Conservation (phyloP, 352 stramenopile genomes). For the Globisporangium orthogonon region DNA sequence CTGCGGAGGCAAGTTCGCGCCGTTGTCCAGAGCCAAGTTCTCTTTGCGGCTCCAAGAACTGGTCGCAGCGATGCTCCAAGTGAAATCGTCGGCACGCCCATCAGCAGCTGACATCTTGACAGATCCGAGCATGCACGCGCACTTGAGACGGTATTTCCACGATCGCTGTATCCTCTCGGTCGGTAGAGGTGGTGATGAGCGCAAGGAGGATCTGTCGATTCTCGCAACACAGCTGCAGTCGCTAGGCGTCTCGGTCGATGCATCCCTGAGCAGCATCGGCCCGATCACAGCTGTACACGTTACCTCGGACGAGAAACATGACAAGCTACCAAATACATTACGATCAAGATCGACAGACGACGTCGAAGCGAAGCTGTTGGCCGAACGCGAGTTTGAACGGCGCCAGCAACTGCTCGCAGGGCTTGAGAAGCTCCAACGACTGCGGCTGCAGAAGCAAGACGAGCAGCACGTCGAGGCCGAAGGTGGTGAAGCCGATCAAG, state of each 20-base stretch:
- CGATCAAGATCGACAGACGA: neutral
- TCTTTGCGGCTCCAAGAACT: conserved; percentile 26
- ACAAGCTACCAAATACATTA: neutral
- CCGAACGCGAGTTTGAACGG: conserved; percentile 26
- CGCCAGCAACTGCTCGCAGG: conserved; percentile 35
- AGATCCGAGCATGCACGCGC: conserved; percentile 17
- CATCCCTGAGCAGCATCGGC: neutral
- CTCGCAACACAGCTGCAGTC: conserved; percentile 21
- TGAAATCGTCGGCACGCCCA: conserved; percentile 24
- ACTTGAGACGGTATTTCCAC: conserved; percentile 29
- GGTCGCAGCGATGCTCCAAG: conserved; percentile 30
- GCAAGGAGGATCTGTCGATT: conserved; percentile 13
- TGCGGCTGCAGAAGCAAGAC: conserved; percentile 19
- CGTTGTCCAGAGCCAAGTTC: conserved; percentile 24
- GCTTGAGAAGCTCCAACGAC: conserved; percentile 34
- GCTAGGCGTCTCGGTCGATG: conserved; percentile 14
- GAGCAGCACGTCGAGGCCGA: neutral
- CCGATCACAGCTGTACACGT: neutral
- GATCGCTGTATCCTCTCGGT: conserved; percentile 15
- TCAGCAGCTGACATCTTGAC: conserved; percentile 27
- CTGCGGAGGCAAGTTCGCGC: conserved; percentile 29
- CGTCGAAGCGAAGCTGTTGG: conserved; percentile 14
- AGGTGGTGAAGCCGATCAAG: neutral
- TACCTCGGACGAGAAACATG: neutral
- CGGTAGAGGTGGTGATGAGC: neutral